Conservation (phyloP, 2,329 filamentous ascomycete genomes). For the Penicillium occitanis region DNA sequence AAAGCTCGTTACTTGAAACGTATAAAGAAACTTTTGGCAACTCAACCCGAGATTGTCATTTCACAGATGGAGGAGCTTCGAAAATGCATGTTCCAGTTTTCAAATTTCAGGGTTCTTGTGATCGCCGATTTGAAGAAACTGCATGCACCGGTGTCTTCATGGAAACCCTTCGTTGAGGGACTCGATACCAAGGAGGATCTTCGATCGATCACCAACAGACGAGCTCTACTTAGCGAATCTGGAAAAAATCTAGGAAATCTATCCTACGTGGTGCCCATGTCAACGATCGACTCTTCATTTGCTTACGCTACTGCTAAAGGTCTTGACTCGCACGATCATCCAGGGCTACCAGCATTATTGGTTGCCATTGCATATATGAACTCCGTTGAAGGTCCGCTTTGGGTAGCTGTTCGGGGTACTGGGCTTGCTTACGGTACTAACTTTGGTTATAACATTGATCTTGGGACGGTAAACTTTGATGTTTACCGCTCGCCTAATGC, state of each 20-base stretch:
- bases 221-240: constrained; percentile 70
- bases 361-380: constrained; percentile 91
- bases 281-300: constrained; percentile 89
- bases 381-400: constrained; percentile 88
- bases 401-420: constrained; percentile 88
- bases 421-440: constrained; percentile 87
- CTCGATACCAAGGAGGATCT: constrained; percentile 58
- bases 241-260: constrained; percentile 73
- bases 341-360: constrained; percentile 76
- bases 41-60: constrained; percentile 73
- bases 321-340: constrained; percentile 71
- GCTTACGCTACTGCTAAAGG: constrained; percentile 73
- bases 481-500: constrained; percentile 90
- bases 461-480: constrained; percentile 76
- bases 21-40: constrained; percentile 75
- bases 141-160: constrained; percentile 71
- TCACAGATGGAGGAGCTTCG: constrained; percentile 75
- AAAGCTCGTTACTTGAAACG: constrained; percentile 85
- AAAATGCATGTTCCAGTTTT: constrained; percentile 72
- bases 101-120: constrained; percentile 83
- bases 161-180: constrained; percentile 63
- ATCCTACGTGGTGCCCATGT: constrained; percentile 82
- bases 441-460: constrained; percentile 75
- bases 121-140: constrained; percentile 78
- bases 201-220: constrained; percentile 68